Percentiles rank a stretch among this genome's conserved stretches.
These are phyloP conservation scores for Cucurbita argyrosperma DNA, from an alignment of 306 rosid species.

Conservation along the genomic window DNA sequence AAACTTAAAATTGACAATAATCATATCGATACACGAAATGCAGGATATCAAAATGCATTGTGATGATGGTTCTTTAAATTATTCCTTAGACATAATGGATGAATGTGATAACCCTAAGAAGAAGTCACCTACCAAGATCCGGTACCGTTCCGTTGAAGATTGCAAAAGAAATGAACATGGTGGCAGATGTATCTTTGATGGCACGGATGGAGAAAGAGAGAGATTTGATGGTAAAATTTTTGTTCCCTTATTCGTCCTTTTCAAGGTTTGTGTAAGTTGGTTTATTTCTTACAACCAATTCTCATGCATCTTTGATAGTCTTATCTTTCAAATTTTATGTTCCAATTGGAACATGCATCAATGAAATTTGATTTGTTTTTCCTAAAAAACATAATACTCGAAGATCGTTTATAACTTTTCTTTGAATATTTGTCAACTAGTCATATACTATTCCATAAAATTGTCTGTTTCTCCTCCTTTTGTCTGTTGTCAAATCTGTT, in stretches of 20 bases:
- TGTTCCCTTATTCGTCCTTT: background rate
- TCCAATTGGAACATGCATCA: background rate
- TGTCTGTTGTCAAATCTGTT: background rate
- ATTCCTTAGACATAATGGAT: constrained; percentile 17
- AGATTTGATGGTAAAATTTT: constrained; percentile 45
- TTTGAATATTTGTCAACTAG: background rate
- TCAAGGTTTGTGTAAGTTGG: background rate
- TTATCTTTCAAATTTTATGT: background rate
- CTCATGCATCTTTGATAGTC: background rate
- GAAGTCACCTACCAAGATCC: constrained; percentile 16
- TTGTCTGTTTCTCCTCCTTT: background rate
- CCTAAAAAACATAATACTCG: background rate
- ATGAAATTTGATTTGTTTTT: background rate
- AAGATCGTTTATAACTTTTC: background rate
- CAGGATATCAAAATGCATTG: constrained; percentile 34
- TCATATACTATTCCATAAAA: background rate
- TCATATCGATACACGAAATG: constrained; percentile 15
- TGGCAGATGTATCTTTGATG: constrained; percentile 23
- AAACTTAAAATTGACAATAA: background rate
- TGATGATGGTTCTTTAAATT: constrained; percentile 18
- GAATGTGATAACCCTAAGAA: constrained; percentile 27
- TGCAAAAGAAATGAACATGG: constrained; percentile 18
- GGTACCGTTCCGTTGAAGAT: constrained; percentile 16
- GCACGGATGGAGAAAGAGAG: constrained; percentile 21
- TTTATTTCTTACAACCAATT: constrained; percentile 2